Base-by-base conservation (phyloP, 2,329 filamentous ascomycete species). In the Metarhizium anisopliae region DNA sequence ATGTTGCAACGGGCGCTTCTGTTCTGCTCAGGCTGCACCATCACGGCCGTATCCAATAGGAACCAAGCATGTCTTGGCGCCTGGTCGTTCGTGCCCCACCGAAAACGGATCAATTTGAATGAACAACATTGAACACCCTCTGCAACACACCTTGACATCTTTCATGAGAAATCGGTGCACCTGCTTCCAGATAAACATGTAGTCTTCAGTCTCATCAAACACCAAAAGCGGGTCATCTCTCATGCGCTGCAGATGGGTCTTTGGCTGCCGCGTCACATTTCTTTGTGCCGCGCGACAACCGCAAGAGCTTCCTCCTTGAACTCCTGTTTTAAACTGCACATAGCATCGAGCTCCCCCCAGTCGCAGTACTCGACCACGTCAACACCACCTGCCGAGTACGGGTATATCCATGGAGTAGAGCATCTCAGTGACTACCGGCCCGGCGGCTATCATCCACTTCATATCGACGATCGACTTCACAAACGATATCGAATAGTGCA, bases 371-470 rank as follows among this genome's bases (percentile, higher is more conserved):
- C 55, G 47, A 55, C 43, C n/a, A 30, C 51, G 51, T 51, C 47
- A 38, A n/a, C 38, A 8, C 20, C 49, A 43, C 20, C 47, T 47
- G 30, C 51, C 42, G 29, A 50, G 25, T 66, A 65, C n/a, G 51
- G 55, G 8, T 55, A 55, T 35, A 61, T 67, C 0, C 55, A 63
- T 29, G 61, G 59, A n/a, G 67, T 65, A 13, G 66, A 67, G 45
- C 55, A 20, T 5, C 57, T 63, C 1, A 54, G 60, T 13, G 14
- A 62, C 50, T 57, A 57, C 29, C 20, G 5, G 38, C 18, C 18
- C 6, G 55, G 40, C 38, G 55, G 72, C n/a, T 76, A 69, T 56
- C 72, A 76, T 61, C 74, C 74, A 10, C 65, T 73, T 7, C 66
- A 63, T 38, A 63, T 78, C 7, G 70, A 70, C 10, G 70, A 77